Evolutionary conservation across 805 yeast genomes (phyloP).

Genomic region (Suhomyces emberorum): DNA sequence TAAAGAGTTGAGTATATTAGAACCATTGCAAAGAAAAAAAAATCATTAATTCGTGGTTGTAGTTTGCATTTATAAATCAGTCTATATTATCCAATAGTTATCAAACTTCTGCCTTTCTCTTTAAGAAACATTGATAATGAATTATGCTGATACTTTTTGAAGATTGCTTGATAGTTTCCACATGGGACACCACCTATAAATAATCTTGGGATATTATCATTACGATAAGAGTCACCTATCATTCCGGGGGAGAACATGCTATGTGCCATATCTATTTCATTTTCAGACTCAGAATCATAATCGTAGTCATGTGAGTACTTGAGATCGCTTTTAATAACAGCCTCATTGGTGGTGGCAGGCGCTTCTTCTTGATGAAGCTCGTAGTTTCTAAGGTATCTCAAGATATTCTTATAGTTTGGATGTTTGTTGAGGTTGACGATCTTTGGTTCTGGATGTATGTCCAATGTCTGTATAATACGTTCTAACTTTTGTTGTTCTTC

Average conservation of each 20-base stretch:
- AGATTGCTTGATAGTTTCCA: conserved; percentile 25
- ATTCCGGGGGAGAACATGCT: background rate
- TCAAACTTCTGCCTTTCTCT: conserved; percentile 26
- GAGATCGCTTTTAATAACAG: conserved; percentile 7
- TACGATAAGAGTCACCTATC: conserved; percentile 1
- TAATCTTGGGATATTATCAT: conserved; percentile 30
- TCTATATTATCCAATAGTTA: conserved; percentile 17
- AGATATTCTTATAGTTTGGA: conserved; percentile 25
- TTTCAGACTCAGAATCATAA: conserved; percentile 6
- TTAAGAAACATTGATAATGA: conserved; percentile 21
- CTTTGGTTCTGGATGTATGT: conserved; percentile 33
- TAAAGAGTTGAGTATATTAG: no score
- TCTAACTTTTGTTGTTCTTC: conserved; percentile 11
- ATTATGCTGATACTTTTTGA: conserved; percentile 17
- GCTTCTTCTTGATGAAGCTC: conserved; percentile 5
- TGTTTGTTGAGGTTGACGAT: conserved; percentile 29
- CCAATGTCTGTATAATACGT: conserved; percentile 19
- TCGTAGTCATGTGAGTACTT: conserved; percentile 7
- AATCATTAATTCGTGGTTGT: no score
- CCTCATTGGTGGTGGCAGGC: background rate
- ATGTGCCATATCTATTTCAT: conserved; percentile 9
- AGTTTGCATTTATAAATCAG: no score
- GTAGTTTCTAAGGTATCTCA: conserved; percentile 22
- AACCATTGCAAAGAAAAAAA: no score
- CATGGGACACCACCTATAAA: conserved; percentile 34